phyloP scores from a whole-genome alignment of 495 filamentous ascomycete genomes.

The Usnea hakonensis region DNA sequence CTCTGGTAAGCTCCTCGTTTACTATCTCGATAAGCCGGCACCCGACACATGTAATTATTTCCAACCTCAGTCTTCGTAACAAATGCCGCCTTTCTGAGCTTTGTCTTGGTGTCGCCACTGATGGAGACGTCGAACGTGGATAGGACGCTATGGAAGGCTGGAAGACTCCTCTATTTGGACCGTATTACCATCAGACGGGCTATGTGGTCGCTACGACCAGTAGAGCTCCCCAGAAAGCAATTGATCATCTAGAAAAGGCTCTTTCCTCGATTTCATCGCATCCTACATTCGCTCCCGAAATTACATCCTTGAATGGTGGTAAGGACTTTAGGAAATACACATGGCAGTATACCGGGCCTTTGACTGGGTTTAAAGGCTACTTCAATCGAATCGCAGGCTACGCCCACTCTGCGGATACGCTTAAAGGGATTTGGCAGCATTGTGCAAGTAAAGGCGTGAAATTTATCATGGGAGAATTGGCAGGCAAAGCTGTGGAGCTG shows the following conservation, averaged over 20 bases:
- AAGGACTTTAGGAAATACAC: constrained; percentile 34
- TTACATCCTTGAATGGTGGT: constrained; percentile 29
- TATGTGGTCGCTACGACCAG: constrained; percentile 45
- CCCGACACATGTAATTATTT: background rate
- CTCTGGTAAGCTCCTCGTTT: constrained; percentile 31
- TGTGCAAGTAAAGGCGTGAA: constrained; percentile 30
- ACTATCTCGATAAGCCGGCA: background rate
- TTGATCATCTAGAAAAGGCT: constrained; percentile 39
- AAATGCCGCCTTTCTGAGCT: background rate
- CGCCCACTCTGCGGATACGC: constrained; percentile 42
- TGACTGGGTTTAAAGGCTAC: constrained; percentile 49
- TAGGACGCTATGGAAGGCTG: constrained; percentile 45
- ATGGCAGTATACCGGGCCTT: constrained; percentile 40
- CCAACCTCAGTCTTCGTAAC: background rate
- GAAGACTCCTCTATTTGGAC: constrained; percentile 44
- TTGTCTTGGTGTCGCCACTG: background rate
- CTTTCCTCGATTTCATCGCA: constrained; percentile 36
- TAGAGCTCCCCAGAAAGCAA: constrained; percentile 40
- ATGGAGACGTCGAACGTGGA: constrained; percentile 18
- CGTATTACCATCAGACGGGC: constrained; percentile 48
- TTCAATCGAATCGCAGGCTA: constrained; percentile 48
- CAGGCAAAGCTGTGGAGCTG: constrained; percentile 15
- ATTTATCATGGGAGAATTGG: constrained; percentile 31
- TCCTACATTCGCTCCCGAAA: constrained; percentile 30
- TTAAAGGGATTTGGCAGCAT: constrained; percentile 28